Conservation (phyloP, 306 rosid genomes). For the Inga leiocalycina region DNA sequence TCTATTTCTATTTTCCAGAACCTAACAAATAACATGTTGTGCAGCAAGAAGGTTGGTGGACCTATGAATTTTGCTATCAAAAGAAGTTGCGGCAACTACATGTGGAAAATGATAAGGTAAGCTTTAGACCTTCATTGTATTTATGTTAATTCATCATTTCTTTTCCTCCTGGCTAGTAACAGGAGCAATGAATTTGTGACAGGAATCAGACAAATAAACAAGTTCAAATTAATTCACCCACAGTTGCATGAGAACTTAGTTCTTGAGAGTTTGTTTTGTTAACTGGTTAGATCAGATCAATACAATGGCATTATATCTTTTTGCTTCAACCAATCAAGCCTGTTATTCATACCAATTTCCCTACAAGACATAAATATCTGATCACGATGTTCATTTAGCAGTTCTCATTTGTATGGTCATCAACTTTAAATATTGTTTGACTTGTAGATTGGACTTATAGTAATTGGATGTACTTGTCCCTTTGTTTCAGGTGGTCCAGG, state of each 20-base stretch:
- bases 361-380: not conserved
- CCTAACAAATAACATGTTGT: constrained; percentile 15
- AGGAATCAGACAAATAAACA: constrained; percentile 8
- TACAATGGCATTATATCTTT: no score
- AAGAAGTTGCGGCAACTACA: constrained; percentile 77
- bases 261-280: constrained; percentile 18
- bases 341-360: constrained; percentile 11
- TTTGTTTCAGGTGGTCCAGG: constrained; percentile 72
- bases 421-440: constrained; percentile 12
- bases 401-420: constrained; percentile 12
- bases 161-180: constrained; percentile 20
- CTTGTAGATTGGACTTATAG: constrained; percentile 11
- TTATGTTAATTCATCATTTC: constrained; percentile 5
- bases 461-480: constrained; percentile 25
- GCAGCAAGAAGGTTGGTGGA: constrained; percentile 99
- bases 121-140: constrained; percentile 18
- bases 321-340: not conserved
- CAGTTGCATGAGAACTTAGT: constrained; percentile 11
- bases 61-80: constrained; percentile 94
- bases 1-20: no score
- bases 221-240: constrained; percentile 16
- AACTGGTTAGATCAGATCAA: not conserved
- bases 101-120: constrained; percentile 84
- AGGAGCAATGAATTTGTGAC: constrained; percentile 13
- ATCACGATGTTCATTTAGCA: constrained; percentile 18